Percentiles rank a stretch among this genome's conserved stretches.
Conservation (phyloP, 2,329 filamentous ascomycete genomes). For the Pseudogymnoascus pannorum region DNA sequence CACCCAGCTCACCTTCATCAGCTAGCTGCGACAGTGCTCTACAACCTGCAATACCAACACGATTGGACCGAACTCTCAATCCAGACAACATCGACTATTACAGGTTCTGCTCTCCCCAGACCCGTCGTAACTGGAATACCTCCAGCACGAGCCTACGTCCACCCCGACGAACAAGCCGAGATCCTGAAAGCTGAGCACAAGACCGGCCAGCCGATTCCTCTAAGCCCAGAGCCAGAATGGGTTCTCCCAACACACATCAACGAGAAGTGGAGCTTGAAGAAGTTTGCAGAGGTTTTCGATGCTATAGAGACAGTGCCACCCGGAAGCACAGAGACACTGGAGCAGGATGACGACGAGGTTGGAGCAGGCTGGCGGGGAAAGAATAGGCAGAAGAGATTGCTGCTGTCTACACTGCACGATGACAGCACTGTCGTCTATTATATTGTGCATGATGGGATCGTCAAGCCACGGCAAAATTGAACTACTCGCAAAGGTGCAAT, state of each 20-base stretch:
- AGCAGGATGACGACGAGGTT: constrained; percentile 22
- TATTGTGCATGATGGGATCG: constrained; percentile 76
- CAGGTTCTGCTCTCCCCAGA: constrained; percentile 41
- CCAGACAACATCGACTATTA: constrained; percentile 40
- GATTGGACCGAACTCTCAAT: constrained; percentile 59
- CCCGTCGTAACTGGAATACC: constrained; percentile 67
- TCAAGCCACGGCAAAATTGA: constrained; percentile 79
- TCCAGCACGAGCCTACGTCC: constrained; percentile 65
- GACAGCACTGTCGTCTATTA: constrained; percentile 84
- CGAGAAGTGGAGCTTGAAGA: constrained; percentile 63
- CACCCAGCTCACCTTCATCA: constrained; percentile 33
- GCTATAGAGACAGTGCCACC: constrained; percentile 42
- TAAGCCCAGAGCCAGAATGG: constrained; percentile 61
- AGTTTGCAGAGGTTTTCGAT: constrained; percentile 65
- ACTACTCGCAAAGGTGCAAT: background rate
- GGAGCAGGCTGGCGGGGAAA: constrained; percentile 38
- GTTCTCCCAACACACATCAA: constrained; percentile 65
- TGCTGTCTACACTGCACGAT: constrained; percentile 69
- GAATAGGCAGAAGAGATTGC: constrained; percentile 55
- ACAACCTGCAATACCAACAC: constrained; percentile 70
- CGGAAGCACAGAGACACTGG: constrained; percentile 22
- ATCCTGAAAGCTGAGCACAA: constrained; percentile 55
- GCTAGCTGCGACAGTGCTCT: constrained; percentile 54
- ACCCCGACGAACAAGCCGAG: constrained; percentile 75
- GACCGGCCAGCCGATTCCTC: constrained; percentile 38